Evolutionary conservation across 2,329 filamentous ascomycete species (phyloP), one percentile per base, ranked within the genome.

Genomic region (Colletotrichum zoysiae): DNA sequence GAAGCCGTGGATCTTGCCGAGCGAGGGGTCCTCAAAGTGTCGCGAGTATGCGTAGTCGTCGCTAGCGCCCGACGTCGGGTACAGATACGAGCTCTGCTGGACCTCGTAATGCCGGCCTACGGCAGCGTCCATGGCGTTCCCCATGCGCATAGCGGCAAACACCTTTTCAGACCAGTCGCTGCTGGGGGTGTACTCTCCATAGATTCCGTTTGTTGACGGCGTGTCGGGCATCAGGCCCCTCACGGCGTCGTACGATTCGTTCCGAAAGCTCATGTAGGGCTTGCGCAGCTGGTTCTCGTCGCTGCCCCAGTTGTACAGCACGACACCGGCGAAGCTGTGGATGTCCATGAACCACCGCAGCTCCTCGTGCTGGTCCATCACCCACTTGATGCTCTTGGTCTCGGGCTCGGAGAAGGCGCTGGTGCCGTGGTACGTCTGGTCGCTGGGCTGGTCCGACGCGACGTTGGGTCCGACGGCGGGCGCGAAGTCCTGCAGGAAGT

Each of bases 331-430:
- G 38, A 82, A 86, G 1, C 87, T 88, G 81, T 90, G 88, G 56
- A 90, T 81, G 74, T 90, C 88, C 71, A 89, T 79, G 77, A 88
- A 88, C 87, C 87, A 90, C 38, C 85, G 82, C 57, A 90, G 79
- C 56, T 84, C 83, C 59, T 81, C 78, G 78, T 85, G 86, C 38
- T 82, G 81, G 74, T 86, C 83, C 76, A 89, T 80, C 9, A 88
- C 78, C 79, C 85, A 88, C 70, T 84, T 85, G 69, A 89, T 82
- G 76, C 84, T 87, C 77, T 85, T 81, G 2, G 87, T 86, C 80
- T 90, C 88, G 0, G 88, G 81, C 79, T 90, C 88, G 0, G 88
- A 90, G 63, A 85, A 84, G 2, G 88, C 81, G 14, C 78, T 80
- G 1, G 83, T 83, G 51, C 88, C 88, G 74, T 86, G 84, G 77